Conservation (phyloP, 176 grass and related monocot genomes). For the Bothriochloa decipiens region DNA sequence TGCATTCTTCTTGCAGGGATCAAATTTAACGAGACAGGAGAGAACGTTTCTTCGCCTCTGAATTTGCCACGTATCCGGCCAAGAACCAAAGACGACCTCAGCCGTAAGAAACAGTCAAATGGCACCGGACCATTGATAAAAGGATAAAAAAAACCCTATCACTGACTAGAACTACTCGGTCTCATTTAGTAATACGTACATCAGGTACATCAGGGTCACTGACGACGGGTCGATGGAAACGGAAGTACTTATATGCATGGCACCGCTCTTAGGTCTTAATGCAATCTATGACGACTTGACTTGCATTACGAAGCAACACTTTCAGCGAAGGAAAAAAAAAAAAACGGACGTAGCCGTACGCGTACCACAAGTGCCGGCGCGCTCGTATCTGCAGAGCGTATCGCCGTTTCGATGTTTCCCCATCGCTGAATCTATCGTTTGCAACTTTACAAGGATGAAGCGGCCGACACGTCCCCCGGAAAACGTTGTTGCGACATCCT, state of each 20-base stretch:
- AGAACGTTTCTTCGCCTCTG: neutral
- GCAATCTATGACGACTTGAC: neutral
- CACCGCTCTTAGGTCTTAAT: neutral
- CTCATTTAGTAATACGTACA: slow-evolving; percentile 11
- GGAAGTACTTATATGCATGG: neutral
- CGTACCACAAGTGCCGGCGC: neutral
- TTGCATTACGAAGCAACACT: neutral
- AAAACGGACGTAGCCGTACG: neutral
- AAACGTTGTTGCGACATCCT: neutral
- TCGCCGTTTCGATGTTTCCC: neutral
- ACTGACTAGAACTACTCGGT: neutral
- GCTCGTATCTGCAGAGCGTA: neutral
- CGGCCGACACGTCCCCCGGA: slow-evolving; percentile 1
- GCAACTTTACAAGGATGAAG: neutral
- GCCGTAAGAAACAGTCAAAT: neutral
- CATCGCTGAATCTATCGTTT: neutral
- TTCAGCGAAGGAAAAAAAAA: neutral
- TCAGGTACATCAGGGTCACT: neutral
- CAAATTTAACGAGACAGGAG: neutral
- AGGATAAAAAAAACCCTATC: neutral
- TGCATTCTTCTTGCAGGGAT: neutral
- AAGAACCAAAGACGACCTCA: neutral
- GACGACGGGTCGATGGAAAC: neutral
- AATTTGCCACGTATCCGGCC: slow-evolving; percentile 12
- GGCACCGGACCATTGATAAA: slow-evolving; percentile 4